Evolutionary conservation across 768 basidiomycete genomes (phyloP).

Genomic region (Chalciporus chontae): DNA sequence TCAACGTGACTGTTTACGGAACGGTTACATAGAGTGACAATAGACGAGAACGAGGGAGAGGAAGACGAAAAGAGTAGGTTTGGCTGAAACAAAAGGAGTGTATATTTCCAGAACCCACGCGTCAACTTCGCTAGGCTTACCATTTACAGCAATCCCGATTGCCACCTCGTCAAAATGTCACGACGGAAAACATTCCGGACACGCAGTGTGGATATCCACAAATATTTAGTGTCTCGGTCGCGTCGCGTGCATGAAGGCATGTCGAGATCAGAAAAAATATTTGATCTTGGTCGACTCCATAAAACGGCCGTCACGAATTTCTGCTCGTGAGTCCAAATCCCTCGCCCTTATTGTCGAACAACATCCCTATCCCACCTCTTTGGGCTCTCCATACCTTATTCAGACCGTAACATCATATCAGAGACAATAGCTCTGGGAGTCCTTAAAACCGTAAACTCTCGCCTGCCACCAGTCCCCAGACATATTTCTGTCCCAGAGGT

Average conservation of each 20-base stretch:
- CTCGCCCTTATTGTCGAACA: not conserved
- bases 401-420: not conserved
- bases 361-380: not conserved
- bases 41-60: not conserved
- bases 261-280: not conserved
- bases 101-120: no score
- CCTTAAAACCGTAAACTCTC: not conserved
- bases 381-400: not conserved
- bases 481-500: not conserved
- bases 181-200: not conserved
- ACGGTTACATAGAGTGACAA: not conserved
- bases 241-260: not conserved
- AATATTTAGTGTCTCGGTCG: not conserved
- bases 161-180: not conserved
- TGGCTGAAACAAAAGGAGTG: not conserved
- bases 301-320: not conserved
- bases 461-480: no score
- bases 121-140: no score
- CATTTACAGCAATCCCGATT: no score
- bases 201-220: no score
- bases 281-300: not conserved
- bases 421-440: not conserved
- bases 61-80: not conserved
- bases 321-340: not conserved
- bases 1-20: not conserved